phyloP scores from a whole-genome alignment of 2,329 filamentous ascomycete genomes.

The Fusarium phyllophilum region DNA sequence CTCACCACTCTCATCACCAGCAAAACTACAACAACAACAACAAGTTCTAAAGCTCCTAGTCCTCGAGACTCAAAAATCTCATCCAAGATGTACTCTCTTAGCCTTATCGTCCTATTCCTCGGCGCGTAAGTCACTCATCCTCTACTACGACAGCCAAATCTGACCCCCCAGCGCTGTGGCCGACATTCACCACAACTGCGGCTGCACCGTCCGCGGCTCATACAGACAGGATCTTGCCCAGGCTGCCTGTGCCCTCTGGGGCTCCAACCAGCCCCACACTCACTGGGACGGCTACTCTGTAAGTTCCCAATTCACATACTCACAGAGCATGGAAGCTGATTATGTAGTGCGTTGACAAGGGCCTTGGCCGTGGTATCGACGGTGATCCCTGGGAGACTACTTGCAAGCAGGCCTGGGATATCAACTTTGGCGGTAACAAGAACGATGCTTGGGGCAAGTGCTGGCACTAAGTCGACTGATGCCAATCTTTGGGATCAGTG shows the following conservation, averaged over 20 bases:
- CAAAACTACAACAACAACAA: background rate
- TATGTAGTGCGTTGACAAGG: slow-evolving; percentile 24
- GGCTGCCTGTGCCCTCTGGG: slow-evolving; percentile 25
- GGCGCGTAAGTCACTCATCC: background rate
- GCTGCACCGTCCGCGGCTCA: slow-evolving; percentile 15
- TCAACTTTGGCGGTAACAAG: slow-evolving; percentile 19
- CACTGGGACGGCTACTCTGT: slow-evolving; percentile 26
- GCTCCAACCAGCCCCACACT: slow-evolving; percentile 8
- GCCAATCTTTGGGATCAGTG: background rate
- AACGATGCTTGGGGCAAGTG: slow-evolving; percentile 13
- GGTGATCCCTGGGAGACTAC: slow-evolving; percentile 22
- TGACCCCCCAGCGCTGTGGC: background rate
- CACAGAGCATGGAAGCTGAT: background rate
- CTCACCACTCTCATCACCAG: background rate
- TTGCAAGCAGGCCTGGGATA: slow-evolving; percentile 20
- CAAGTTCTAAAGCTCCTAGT: background rate
- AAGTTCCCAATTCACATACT: background rate
- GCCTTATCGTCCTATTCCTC: background rate
- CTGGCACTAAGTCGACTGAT: slow-evolving; percentile 22
- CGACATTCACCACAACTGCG: slow-evolving; percentile 17
- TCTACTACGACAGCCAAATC: accelerated
- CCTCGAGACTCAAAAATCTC: background rate
- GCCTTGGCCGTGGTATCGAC: slow-evolving; percentile 14
- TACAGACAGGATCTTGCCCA: slow-evolving; percentile 5
- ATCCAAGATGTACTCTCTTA: background rate